Base-by-base conservation (phyloP, 306 rosid genomes). In the Abrus pulchellus region DNA sequence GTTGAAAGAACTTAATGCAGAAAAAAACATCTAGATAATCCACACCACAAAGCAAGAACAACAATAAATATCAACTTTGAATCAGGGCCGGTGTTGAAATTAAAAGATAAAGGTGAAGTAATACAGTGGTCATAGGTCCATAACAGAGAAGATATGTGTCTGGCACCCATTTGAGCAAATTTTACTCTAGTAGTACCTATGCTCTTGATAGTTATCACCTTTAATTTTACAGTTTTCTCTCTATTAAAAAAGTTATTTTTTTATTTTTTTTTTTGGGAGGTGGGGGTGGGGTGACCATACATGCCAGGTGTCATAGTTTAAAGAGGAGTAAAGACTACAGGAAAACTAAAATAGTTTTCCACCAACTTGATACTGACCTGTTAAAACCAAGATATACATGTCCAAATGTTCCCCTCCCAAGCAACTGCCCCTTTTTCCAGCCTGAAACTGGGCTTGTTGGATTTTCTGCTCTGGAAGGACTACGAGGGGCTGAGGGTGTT, bases 371-470 rank as follows among this genome's bases (percentile, higher is more conserved):
- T 43, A 81, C 86, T 29, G 68, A 94, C 98, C 98, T 92, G 85
- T 90, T 89, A 85, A 94, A 94, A 48, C 97, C 98, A 45, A 91
- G 91, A 86, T 92, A 94, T 50, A 94, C 98, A 82, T 92, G 97
- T 63, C 98, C 98, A 89, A 88, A 94, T 12, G 98, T 87, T 67
- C 98, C 98, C 81, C 97, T 87, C 86, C 98, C 97, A 80, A 94
- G 87, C 68, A 94, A 87, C 81, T 90, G 89, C 66, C 98, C 98
- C 75, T 92, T 94, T 86, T 89, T 92, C 98, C 98, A 94, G 80
- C 91, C 88, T 45, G 97, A 87, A 67, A 93, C 90, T 68, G 97
- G 91, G 80, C 90, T 92, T 73, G 90, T 78, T 54, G 90, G 90
- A 84, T 84, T 92, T 69, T 92, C 97, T 72, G 91, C 73, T 86